Evolutionary conservation across 2,329 filamentous ascomycete species (phyloP), one percentile per base, ranked within the genome.

Genomic region (Fusarium oligoseptatum): DNA sequence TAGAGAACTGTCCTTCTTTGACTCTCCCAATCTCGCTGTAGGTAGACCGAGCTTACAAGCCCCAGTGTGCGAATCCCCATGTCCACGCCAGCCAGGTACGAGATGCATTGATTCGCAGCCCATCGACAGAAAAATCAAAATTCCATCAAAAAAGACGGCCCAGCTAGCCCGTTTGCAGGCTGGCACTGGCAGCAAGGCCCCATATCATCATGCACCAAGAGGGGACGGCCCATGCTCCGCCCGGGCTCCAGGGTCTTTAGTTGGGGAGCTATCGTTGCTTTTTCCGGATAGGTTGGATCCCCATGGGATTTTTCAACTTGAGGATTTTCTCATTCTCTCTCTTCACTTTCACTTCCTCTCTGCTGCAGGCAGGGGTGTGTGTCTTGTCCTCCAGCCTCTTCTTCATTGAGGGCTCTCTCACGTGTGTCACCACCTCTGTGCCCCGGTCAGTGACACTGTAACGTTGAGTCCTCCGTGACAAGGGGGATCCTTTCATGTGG

Each of bases 211-310:
- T 68, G 58, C 71, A 43, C 39, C 64, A 62, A 61, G 34, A 55
- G 37, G 60, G 48, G 48, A 52, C 24, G 48, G 24, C 60, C 66
- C 66, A 69, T 72, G 69, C 56, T 72, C 60, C 56, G 9, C 58
- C 67, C 41, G 17, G 22, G 17, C 58, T 68, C 68, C 68, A 66
- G 52, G 66, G 64, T 67, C 71, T 58, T 56, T 57, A 27, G 34
- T 37, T 29, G 34, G 34, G 34, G 63, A 63, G 60, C 50, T 67
- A 48, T 60, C 56, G 45, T 67, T 71, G 64, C 71, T 68, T 73
- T 69, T 73, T 61, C 37, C 48, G 58, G 64, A 55, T 55, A 20
- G 48, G 48, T 32, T 55, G 48, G n/a, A 32, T 32, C 45, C 45
- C 45, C 36, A 55, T 52, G 45, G 34, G 43, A 32, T 15, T 17